phyloP scores from a whole-genome alignment of 1,284 basidiomycete genomes.

The Wallemia hederae region DNA sequence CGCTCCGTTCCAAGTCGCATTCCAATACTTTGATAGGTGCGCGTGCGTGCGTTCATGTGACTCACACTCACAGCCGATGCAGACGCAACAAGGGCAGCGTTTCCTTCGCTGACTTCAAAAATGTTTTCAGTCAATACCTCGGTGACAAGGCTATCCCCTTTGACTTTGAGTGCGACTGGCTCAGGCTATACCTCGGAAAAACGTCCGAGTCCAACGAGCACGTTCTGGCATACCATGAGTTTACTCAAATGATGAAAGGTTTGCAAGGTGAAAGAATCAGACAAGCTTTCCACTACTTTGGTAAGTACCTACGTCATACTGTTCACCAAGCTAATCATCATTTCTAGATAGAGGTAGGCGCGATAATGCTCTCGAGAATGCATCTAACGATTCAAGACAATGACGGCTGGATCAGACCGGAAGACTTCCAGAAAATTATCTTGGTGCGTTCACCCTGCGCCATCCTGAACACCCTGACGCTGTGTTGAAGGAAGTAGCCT shows the following conservation, averaged over 20 bases:
- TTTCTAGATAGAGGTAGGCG: no score
- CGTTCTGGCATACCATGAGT: slow-evolving; percentile 32
- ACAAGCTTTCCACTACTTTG: slow-evolving; percentile 71
- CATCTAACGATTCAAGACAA: slow-evolving; percentile 21
- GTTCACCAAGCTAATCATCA: background rate
- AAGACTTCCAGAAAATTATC: slow-evolving; percentile 77
- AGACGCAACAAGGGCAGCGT: slow-evolving; percentile 23
- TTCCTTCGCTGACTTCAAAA: slow-evolving; percentile 74
- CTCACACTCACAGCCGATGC: background rate
- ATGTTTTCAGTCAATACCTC: slow-evolving; percentile 52
- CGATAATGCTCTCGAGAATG: background rate
- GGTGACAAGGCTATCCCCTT: slow-evolving; percentile 61
- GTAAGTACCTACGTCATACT: slow-evolving; percentile 18
- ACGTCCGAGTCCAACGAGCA: slow-evolving; percentile 31
- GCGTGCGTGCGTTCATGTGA: slow-evolving; percentile 14
- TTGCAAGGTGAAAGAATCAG: slow-evolving; percentile 78
- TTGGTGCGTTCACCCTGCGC: slow-evolving; percentile 24
- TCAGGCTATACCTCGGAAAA: slow-evolving; percentile 74
- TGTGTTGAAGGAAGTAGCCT: slow-evolving; percentile 44
- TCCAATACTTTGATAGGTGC: slow-evolving; percentile 81
- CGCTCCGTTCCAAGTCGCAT: slow-evolving; percentile 84
- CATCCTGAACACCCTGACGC: background rate
- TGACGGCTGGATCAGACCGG: slow-evolving; percentile 68
- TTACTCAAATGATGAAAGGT: slow-evolving; percentile 74
- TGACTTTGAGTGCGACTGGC: slow-evolving; percentile 82